Percentiles rank a stretch among this genome's conserved stretches.
Conservation (phyloP, 768 basidiomycete species). For the Epithele typhae region DNA sequence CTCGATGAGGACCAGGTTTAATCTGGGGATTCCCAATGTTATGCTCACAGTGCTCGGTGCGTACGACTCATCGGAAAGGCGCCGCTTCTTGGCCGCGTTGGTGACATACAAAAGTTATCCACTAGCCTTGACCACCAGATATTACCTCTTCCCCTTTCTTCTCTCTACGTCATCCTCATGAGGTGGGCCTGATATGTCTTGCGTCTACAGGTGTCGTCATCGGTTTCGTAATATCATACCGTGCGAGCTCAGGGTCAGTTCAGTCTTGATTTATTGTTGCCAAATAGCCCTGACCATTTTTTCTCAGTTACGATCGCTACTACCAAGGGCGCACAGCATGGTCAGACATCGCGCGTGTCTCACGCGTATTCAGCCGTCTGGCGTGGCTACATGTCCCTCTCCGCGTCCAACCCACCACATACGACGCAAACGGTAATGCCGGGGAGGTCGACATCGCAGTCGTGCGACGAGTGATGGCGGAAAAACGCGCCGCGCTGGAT, state of each 20-base stretch:
- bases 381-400: conserved; percentile 63
- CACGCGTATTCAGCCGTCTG: conserved; percentile 45
- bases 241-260: conserved; percentile 58
- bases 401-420: conserved; percentile 37
- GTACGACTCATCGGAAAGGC: no score
- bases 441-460: conserved; percentile 33
- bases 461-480: conserved; percentile 45
- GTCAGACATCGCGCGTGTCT: conserved; percentile 52
- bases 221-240: conserved; percentile 55
- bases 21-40: conserved; percentile 47
- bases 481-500: conserved; percentile 58
- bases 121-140: no score
- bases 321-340: conserved; percentile 52
- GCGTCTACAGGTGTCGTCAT: conserved; percentile 50
- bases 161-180: background rate
- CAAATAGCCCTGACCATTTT: background rate
- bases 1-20: conserved; percentile 35
- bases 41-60: conserved; percentile 59
- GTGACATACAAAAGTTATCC: no score
- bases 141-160: no score
- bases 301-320: conserved; percentile 54
- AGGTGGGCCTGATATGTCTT: no score
- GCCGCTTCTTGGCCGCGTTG: no score
- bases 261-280: background rate
- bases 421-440: conserved; percentile 23